Evolutionary conservation across 345 rosid genomes (phyloP), one percentile per base, ranked within the genome.

Genomic region (Acer campestre): DNA sequence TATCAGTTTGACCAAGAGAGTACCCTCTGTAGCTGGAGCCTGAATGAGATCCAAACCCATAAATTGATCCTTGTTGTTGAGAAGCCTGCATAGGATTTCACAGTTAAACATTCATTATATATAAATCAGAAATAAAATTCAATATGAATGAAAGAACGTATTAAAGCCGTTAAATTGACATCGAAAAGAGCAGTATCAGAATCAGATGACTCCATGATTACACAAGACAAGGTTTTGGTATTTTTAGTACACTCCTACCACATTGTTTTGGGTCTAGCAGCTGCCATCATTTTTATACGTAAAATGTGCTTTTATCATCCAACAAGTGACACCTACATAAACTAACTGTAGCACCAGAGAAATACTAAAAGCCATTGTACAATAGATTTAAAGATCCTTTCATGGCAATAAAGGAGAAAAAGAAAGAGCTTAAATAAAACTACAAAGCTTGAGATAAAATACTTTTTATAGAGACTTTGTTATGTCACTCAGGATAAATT

Each of bases 41-140:
- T 71, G 82, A 77, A 80, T 65, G 80, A 68, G 89, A 85, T 76
- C 84, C 91, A 80, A 84, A 75, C 73, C 87, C 84, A 80, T 78
- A 79, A 67, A 77, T 79, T 73, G 86, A 72, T 66, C 77, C 80
- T 79, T 78, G 79, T 69, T 55, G 80, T 59, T 75, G 90, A 77
- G 86, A 80, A 78, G 79, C 88, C 94, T 88, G 88, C 82, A 69
- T 56, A 78, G 68, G 53, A 77, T 77, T 61, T 67, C 68, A 63
- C 62, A 44, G 53, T 82, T 70, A 80, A 76, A 78, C 22, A 68
- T 11, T 71, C 22, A 67, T 48, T 71, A 75, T 12, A 64, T 66
- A 20, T 18, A 48, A 49, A 40, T 59, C 5, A 18, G 17, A 27
- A 48, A 29, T 66, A 25, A 16, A 1, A 10, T 49, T 18, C 35